Base-by-base conservation (phyloP, 257 asterid species). In the Solanum chaucha region DNA sequence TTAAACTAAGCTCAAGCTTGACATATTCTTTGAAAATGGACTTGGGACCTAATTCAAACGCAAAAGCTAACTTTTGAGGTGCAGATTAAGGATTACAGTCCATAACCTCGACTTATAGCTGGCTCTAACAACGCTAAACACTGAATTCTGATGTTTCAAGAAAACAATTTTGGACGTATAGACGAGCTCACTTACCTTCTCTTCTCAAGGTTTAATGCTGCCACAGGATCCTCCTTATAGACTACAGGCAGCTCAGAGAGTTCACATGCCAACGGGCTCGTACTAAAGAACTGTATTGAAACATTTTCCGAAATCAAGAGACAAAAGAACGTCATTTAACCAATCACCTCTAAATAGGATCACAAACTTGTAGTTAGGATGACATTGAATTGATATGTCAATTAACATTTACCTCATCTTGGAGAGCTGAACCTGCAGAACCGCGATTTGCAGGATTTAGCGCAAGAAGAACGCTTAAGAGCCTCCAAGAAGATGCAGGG, bases 381-480 rank as follows among this genome's bases (percentile, higher is more conserved):
- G 44, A 28, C 10, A 48, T 2, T 28, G 44, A 48, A 81, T 44
- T 44, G 14, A 48, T 28, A 30, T 5, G 5, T 28, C 68, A 80
- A 2, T 6, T 24, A 22, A 61, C 24, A 22, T 87, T 88, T 73
- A 93, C 98, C 94, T 93, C 92, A 64, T 90, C 65, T 38, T 87
- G 90, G 46, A 94, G 94, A 87, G 98, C 96, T 14, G 92, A 92
- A 51, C 84, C 73, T n/a, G 98, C 94, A 36, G 90, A 88, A 24
- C 97, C 94, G 14, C 98, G 97, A 36, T 74, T 85, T 32, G 85
- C 86, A 13, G 98, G 97, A 74, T 94, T 95, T 4, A 95, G 93
- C 5, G 98, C 93, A 44, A 94, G 95, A 65, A 95, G 92, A 90
- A 67, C 75, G 86, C 34, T 89, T 70, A 95, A 41, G 85, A 95